Base-by-base conservation (phyloP, 306 rosid species). In the Vigna mungo region DNA sequence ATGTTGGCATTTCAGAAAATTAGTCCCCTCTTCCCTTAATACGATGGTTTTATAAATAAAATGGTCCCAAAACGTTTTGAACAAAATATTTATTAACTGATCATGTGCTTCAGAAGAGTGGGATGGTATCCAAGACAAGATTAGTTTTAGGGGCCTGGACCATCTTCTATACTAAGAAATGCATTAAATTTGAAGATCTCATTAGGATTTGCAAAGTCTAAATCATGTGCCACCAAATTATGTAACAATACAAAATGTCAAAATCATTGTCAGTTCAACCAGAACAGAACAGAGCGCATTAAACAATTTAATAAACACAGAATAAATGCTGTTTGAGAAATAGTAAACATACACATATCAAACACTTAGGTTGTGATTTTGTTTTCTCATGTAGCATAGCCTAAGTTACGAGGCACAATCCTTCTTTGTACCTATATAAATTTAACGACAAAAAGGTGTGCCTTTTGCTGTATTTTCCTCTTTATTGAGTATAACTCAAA, bases 61-160 rank as follows among this genome's bases (percentile, higher is more conserved):
- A 71, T 76, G 82, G 78, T 84, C 77, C 81, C 71, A 85, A 30
- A 81, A 55, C 63, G 61, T 63, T 68, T 68, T 16, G 52, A 64
- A 51, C 21, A 39, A 14, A 34, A 68, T 44, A 65, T 63, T 51
- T 46, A 21, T 14, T 46, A 56, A 34, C 37, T 69, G 39, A 64
- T 65, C 76, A 74, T 78, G 85, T 85, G 86, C 73, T 81, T 63
- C 59, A 66, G 62, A 62, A 74, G 49, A 62, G n/a, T n/a, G 18
- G 41, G 54, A 58, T 80, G 41, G 63, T 39, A 55, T 58, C 43
- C 74, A 72, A 76, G 49, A 59, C 68, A 30, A 77, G 74, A 84
- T 77, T 76, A 62, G 78, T 52, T 68, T 66, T 44, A 37, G 79
- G 64, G 65, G 44, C 39, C 1, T 59, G 81, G 72, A 76, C 83